Evolutionary conservation across 306 rosid species (phyloP).

Genomic region (Arachis stenosperma): DNA sequence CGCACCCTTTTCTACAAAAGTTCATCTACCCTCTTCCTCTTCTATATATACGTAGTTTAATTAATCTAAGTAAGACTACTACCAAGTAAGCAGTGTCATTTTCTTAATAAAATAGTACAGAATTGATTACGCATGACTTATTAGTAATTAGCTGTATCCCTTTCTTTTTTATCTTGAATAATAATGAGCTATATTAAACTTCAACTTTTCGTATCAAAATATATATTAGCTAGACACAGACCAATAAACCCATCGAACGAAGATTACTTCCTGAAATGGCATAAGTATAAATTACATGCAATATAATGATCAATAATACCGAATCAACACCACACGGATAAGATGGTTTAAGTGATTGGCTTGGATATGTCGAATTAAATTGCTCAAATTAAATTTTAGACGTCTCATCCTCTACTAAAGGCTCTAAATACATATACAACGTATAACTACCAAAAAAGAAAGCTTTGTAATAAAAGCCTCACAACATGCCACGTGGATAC

Average conservation of each 20-base stretch:
- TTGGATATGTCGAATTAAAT: conserved; percentile 39
- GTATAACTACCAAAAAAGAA: not conserved
- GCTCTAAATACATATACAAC: too few species aligned
- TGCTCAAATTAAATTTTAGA: conserved; percentile 29
- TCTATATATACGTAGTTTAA: too few species aligned
- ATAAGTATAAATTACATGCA: conserved; percentile 2
- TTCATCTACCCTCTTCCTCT: not conserved
- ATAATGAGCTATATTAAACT: conserved; percentile 9
- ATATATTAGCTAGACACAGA: not conserved
- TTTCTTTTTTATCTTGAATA: not conserved
- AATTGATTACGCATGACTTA: not conserved
- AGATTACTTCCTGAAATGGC: conserved; percentile 10
- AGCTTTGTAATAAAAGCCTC: conserved; percentile 5
- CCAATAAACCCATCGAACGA: not conserved
- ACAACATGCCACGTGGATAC: conserved; percentile 39
- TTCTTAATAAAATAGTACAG: not conserved
- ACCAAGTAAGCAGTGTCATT: not conserved
- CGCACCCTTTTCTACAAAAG: too few species aligned
- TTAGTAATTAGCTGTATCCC: conserved; percentile 10
- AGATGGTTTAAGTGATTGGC: conserved; percentile 32
- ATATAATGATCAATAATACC: not conserved
- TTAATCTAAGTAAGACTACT: too few species aligned
- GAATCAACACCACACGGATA: conserved; percentile 18
- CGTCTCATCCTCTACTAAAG: conserved; percentile 19
- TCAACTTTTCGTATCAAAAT: conserved; percentile 26